A percentile compares a stretch with the other conserved stretches of the same genome.
Evolutionary conservation across 2,329 filamentous ascomycete species (phyloP).

Genomic region (Fusarium dimerum): DNA sequence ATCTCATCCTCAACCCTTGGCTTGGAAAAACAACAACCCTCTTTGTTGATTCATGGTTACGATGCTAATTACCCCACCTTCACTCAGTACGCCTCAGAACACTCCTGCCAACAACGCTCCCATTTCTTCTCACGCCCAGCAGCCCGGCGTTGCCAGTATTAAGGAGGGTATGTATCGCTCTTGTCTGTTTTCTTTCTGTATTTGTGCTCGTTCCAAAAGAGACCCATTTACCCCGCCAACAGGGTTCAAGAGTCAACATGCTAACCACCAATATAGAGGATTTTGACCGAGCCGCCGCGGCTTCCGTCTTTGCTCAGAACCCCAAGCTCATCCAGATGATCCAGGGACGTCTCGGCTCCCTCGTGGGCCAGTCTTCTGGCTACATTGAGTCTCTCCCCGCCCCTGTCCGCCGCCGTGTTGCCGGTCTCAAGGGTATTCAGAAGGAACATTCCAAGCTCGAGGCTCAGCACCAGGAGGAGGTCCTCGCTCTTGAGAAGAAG

Average conservation of each 20-base stretch:
- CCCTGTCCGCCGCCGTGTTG: conserved; percentile 87
- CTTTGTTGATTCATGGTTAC: conserved; percentile 16
- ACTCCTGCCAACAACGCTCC: conserved; percentile 94
- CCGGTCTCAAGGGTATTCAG: conserved; percentile 95
- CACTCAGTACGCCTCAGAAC: conserved; percentile 93
- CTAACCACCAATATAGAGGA: conserved; percentile 65
- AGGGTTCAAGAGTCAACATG: not conserved
- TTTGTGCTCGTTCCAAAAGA: not conserved
- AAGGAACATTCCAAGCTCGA: conserved; percentile 99
- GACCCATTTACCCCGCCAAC: not conserved
- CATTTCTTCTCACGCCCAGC: conserved; percentile 95
- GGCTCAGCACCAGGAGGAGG: conserved; percentile 97
- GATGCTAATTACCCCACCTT: conserved; percentile 43
- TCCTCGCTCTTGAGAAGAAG: conserved; percentile 97
- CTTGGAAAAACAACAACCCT: conserved; percentile 11
- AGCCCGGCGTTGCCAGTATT: conserved; percentile 91
- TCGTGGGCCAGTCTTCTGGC: conserved; percentile 93
- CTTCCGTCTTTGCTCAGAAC: conserved; percentile 93
- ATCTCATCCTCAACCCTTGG: not conserved
- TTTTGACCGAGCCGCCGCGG: conserved; percentile 81
- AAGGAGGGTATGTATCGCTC: conserved; percentile 76
- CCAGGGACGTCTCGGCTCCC: conserved; percentile 89
- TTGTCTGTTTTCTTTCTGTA: conserved; percentile 3
- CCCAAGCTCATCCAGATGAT: conserved; percentile 96
- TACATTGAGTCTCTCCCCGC: conserved; percentile 96